phyloP scores from a whole-genome alignment of 1,139 yeast genomes.

The Yamadazyma sp. region DNA sequence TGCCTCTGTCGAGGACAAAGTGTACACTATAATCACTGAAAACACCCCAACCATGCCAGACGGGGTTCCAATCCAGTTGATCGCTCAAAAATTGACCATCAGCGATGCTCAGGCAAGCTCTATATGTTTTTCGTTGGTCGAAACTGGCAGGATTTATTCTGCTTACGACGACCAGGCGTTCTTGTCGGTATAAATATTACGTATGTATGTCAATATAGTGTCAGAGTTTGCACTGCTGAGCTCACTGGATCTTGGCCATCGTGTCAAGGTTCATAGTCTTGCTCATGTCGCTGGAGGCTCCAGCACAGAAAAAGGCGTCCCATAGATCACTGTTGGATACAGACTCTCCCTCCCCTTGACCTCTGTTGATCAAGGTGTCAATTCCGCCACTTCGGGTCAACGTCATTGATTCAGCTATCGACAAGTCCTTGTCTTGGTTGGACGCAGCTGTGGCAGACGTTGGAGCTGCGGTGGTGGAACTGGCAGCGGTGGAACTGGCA shows the following conservation, averaged over 20 bases:
- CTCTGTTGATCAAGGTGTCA: constrained; percentile 40
- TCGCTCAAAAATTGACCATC: constrained; percentile 57
- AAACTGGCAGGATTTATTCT: constrained; percentile 64
- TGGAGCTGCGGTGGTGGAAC: not conserved
- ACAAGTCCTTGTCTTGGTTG: constrained; percentile 24
- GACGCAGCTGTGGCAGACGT: constrained; percentile 1
- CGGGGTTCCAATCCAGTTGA: constrained; percentile 67
- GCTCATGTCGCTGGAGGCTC: constrained; percentile 16
- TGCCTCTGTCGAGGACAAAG: constrained; percentile 37
- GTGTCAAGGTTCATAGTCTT: constrained; percentile 18
- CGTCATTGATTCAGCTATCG: constrained; percentile 37
- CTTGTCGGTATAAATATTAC: constrained; percentile 41
- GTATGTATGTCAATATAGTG: not conserved
- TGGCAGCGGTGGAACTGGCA: not conserved
- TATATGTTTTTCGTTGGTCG: constrained; percentile 55
- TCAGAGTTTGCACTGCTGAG: not conserved
- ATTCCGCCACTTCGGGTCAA: constrained; percentile 40
- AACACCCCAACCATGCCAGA: constrained; percentile 62
- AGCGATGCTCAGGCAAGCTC: constrained; percentile 47
- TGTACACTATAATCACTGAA: constrained; percentile 50
- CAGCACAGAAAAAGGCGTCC: constrained; percentile 55
- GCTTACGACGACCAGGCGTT: constrained; percentile 67
- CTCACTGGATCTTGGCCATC: constrained; percentile 11
- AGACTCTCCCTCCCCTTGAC: constrained; percentile 52
- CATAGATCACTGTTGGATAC: constrained; percentile 58